phyloP scores from a whole-genome alignment of 805 yeast genomes.

The Hanseniaspora occidentalis region DNA sequence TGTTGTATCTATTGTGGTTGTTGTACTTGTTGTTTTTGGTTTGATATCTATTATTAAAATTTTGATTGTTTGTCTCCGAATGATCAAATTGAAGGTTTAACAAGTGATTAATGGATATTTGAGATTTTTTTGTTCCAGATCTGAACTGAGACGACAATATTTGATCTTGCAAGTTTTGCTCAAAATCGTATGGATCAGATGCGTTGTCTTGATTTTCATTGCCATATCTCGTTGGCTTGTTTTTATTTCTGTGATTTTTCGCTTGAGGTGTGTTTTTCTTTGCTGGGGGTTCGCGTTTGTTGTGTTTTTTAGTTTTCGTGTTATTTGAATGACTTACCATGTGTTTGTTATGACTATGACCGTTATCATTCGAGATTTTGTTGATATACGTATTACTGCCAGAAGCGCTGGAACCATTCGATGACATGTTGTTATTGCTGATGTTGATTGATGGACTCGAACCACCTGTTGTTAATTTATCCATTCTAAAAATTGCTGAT shows the following conservation, averaged over 20 bases:
- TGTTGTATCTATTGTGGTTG: not conserved
- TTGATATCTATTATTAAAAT: constrained; percentile 8
- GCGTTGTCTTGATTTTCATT: not conserved
- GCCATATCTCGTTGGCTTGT: constrained; percentile 1
- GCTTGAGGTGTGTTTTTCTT: too few species aligned
- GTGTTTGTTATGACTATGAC: too few species aligned
- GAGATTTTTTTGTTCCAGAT: constrained; percentile 29
- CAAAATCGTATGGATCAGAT: constrained; percentile 12
- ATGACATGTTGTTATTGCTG: too few species aligned
- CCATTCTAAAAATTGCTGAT: too few species aligned
- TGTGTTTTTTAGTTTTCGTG: too few species aligned
- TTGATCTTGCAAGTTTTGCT: constrained; percentile 25
- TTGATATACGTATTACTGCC: too few species aligned
- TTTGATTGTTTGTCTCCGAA: constrained; percentile 8
- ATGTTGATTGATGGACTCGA: too few species aligned
- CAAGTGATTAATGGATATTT: constrained; percentile 49
- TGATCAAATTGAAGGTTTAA: constrained; percentile 44
- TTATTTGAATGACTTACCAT: too few species aligned
- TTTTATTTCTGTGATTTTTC: not conserved
- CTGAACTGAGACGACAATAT: constrained; percentile 20
- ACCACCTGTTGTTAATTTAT: too few species aligned
- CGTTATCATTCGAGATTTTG: too few species aligned
- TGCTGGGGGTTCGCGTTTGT: too few species aligned
- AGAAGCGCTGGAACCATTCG: too few species aligned
- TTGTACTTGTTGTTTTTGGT: constrained; percentile 11